Percentiles rank a stretch among this genome's conserved stretches.
Conservation (phyloP, 805 yeast species). For the Sugiyamaella smithiae region DNA sequence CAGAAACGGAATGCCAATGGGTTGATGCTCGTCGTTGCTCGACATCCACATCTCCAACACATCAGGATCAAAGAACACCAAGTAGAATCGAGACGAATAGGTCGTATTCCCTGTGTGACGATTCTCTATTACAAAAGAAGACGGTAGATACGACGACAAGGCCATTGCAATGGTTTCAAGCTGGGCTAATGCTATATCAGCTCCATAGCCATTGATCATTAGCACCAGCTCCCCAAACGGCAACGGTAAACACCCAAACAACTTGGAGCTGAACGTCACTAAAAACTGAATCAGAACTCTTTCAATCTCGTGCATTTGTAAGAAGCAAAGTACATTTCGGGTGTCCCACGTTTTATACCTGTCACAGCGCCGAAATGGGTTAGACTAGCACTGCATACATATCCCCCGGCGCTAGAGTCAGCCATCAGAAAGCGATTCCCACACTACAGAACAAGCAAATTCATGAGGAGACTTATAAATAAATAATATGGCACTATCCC, state of each 20-base stretch:
- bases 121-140: constrained; percentile 1
- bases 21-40: not conserved
- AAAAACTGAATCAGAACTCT: constrained; percentile 10
- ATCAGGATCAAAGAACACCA: constrained; percentile 13
- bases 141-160: constrained; percentile 1
- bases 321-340: no score
- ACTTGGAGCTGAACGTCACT: not conserved
- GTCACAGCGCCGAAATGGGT: not conserved
- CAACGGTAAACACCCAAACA: constrained; percentile 10
- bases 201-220: constrained; percentile 1
- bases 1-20: no score
- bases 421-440: no score
- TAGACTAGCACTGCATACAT: not conserved
- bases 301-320: constrained; percentile 10
- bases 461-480: no score
- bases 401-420: no score
- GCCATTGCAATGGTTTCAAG: constrained; percentile 4
- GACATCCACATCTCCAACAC: constrained; percentile 6
- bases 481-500: no score
- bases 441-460: no score
- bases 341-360: not conserved
- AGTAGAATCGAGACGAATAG: constrained; percentile 3
- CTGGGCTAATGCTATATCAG: not conserved
- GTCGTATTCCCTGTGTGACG: constrained; percentile 2
- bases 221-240: constrained; percentile 1